A percentile compares a stretch with the other conserved stretches of the same genome.
These are phyloP conservation scores for Domatiomyces globalis DNA, from an alignment of 2,329 filamentous ascomycete species.

Conservation along the genomic window DNA sequence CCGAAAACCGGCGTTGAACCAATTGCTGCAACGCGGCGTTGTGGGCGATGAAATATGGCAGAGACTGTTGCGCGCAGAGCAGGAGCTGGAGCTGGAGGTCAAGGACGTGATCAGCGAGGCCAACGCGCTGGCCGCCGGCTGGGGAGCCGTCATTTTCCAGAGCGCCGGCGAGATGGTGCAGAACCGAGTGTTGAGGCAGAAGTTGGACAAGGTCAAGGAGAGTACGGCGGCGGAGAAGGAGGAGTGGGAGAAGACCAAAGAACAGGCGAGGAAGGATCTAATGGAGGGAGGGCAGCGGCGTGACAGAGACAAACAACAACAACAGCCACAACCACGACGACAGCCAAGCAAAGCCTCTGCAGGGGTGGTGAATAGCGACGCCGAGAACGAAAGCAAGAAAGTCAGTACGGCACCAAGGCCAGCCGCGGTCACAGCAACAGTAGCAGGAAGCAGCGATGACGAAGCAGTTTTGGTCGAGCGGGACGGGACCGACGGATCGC, in stretches of 20 bases:
- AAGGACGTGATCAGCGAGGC: slow-evolving; percentile 80
- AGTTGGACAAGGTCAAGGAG: slow-evolving; percentile 59
- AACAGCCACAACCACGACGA: neutral
- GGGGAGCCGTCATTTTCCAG: slow-evolving; percentile 94
- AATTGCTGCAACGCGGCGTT: slow-evolving; percentile 73
- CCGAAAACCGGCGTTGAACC: slow-evolving; percentile 74
- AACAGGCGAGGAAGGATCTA: slow-evolving; percentile 73
- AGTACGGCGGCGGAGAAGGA: slow-evolving; percentile 61
- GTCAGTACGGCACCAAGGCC: neutral
- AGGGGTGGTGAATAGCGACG: neutral
- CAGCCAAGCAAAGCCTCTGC: no score
- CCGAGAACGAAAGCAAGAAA: neutral
- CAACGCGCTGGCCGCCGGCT: slow-evolving; percentile 73
- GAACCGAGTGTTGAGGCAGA: slow-evolving; percentile 61
- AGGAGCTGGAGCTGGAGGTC: slow-evolving; percentile 93
- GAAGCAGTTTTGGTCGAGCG: neutral
- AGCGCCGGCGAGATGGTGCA: slow-evolving; percentile 90
- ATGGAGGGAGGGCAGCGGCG: slow-evolving; percentile 31
- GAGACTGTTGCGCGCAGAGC: slow-evolving; percentile 78
- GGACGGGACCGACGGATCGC: neutral
- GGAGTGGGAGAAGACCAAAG: slow-evolving; percentile 79
- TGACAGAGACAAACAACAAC: neutral
- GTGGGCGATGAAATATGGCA: slow-evolving; percentile 95
- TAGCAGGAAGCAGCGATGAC: neutral
- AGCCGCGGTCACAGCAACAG: neutral